These are phyloP conservation scores for Pythium aristosporum DNA, from an alignment of 352 stramenopile genomes.

Conservation along the genomic window DNA sequence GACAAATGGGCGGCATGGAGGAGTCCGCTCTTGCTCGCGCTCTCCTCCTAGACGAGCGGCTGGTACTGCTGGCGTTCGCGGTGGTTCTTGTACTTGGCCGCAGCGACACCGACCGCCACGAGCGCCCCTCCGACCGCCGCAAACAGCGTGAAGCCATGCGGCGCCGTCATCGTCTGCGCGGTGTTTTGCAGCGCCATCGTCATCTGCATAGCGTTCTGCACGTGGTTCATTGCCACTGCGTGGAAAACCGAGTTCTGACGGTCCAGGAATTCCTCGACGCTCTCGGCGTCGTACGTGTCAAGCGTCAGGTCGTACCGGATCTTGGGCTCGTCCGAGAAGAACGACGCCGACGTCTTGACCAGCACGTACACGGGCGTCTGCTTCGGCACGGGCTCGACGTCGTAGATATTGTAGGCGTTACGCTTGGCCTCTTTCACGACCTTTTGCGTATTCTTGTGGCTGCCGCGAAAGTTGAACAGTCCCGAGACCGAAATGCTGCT, in stretches of 20 bases:
- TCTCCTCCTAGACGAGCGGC: slow-evolving; percentile 11
- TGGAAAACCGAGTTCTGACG: background rate
- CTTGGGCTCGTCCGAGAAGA: slow-evolving; percentile 18
- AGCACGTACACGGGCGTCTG: slow-evolving; percentile 7
- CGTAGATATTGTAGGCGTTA: slow-evolving; percentile 16
- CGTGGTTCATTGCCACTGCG: background rate
- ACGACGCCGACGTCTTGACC: slow-evolving; percentile 5
- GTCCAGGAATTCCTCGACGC: background rate
- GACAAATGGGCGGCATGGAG: too few relatives aligned
- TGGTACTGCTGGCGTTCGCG: slow-evolving; percentile 18
- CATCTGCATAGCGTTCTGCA: background rate
- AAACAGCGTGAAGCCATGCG: background rate
- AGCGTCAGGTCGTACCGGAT: slow-evolving; percentile 14
- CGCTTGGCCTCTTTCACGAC: slow-evolving; percentile 8
- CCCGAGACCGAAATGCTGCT: slow-evolving; percentile 27
- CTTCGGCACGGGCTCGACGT: slow-evolving; percentile 2
- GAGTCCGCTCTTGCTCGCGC: background rate
- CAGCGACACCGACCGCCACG: slow-evolving; percentile 12
- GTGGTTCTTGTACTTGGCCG: slow-evolving; percentile 18
- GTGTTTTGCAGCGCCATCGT: too few relatives aligned
- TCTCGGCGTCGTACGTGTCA: slow-evolving; percentile 8
- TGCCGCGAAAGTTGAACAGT: slow-evolving; percentile 11
- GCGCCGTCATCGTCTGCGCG: background rate
- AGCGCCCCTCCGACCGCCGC: slow-evolving; percentile 11
- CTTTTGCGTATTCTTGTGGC: slow-evolving; percentile 13